Evolutionary conservation across 1,139 yeast genomes (phyloP), one percentile per base, ranked within the genome.

Genomic region (Blastobotrys persicus): DNA sequence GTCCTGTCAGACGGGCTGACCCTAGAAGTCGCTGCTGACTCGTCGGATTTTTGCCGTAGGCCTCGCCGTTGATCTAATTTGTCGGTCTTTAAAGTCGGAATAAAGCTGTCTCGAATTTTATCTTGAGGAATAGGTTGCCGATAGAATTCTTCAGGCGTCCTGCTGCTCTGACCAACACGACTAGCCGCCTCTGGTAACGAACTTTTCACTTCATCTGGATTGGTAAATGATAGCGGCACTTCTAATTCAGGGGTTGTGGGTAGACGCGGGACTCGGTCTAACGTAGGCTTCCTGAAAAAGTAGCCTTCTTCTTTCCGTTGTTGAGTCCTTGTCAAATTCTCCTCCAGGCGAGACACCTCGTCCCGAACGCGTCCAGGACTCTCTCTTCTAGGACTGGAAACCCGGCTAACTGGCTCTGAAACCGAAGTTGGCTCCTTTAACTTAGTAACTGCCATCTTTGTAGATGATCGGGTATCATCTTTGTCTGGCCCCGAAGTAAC

Each of bases 321-420:
- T 7, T 42, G 40, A 14, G 11, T 18, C 17, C 12, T 16, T 17
- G 45, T 38, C 14, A 19, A 23, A 19, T 42, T 31, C n/a, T 35
- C 42, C 31, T 47, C 50, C 33, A 47, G 34, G n/a, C 16, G 41
- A 7, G 44, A 34, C 13, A 46, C 45, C 9, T 18, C 50, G 23
- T 47, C 50, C 7, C 41, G 26, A 28, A 47, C 39, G 9, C 31
- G 19, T 26, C 35, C 38, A 17, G 26, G 17, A 20, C n/a, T 12
- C 6, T 35, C 37, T 23, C 39, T 45, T 19, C 19, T 32, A 12
- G 49, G 46, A 23, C 46, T 39, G 20, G 38, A 16, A 16, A 37
- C 28, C n/a, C 46, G 39, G 31, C 43, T 42, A n/a, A 31, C 31
- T 28, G 46, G 43, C 19, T 35, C 44, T 4, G 43, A 42, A 20